phyloP scores from a whole-genome alignment of 2,329 filamentous ascomycete species.

The Fusarium udum region DNA sequence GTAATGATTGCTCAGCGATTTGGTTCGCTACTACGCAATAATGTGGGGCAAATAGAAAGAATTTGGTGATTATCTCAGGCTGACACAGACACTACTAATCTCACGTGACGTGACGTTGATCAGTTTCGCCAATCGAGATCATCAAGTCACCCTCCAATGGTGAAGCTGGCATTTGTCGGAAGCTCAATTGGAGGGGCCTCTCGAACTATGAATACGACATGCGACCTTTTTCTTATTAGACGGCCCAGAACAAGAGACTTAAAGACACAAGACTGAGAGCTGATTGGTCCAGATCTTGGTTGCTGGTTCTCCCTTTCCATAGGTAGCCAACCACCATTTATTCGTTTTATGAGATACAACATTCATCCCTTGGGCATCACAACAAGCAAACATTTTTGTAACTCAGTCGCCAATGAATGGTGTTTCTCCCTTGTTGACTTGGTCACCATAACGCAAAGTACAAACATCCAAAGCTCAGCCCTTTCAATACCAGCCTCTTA shows the following conservation, averaged over 20 bases:
- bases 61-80: conserved; percentile 32
- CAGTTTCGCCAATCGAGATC: neutral
- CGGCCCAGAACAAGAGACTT: neutral
- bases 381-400: neutral
- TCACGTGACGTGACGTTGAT: conserved; percentile 19
- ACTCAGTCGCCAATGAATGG: too few relatives aligned
- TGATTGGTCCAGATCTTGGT: conserved; percentile 12
- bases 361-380: neutral
- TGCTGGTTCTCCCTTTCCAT: neutral
- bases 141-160: neutral
- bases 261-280: neutral
- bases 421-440: neutral
- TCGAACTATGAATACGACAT: neutral
- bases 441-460: conserved; percentile 14
- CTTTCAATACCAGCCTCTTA: conserved; percentile 21
- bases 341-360: neutral
- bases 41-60: neutral
- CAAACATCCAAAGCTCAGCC: neutral
- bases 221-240: neutral
- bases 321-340: conserved; percentile 15
- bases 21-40: conserved; percentile 14
- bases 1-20: conserved; percentile 41
- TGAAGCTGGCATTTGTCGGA: neutral
- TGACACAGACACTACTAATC: conserved; percentile 20
- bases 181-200: conserved; percentile 1